phyloP scores from a whole-genome alignment of 1,139 yeast genomes.

The Saccharomyces hybrid region DNA sequence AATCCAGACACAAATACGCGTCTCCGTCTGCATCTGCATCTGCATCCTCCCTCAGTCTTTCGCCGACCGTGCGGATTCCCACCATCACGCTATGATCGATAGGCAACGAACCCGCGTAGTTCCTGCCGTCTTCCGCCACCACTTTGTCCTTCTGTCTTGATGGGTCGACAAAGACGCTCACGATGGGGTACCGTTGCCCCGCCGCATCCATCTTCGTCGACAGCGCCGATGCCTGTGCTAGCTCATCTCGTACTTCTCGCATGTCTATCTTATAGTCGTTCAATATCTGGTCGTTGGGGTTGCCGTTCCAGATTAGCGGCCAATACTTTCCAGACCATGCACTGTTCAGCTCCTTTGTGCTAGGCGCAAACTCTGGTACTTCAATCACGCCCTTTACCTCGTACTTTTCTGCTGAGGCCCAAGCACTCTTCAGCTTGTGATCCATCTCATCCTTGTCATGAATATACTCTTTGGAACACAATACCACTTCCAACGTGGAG shows the following conservation, averaged over 20 bases:
- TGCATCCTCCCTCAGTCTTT: conserved; percentile 15
- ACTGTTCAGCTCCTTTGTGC: conserved; percentile 52
- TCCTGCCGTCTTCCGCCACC: background rate
- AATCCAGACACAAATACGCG: conserved; percentile 68
- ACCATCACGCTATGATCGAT: conserved; percentile 5
- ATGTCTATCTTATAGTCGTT: conserved; percentile 30
- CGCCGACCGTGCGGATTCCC: conserved; percentile 43
- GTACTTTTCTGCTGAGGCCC: conserved; percentile 6
- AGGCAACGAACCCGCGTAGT: background rate
- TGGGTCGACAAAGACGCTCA: conserved; percentile 42
- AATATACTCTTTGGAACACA: conserved; percentile 28
- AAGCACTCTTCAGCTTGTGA: conserved; percentile 13
- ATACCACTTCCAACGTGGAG: conserved; percentile 30
- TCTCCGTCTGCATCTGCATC: conserved; percentile 7
- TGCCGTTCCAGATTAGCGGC: conserved; percentile 94
- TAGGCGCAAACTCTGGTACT: conserved; percentile 50
- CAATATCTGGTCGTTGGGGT: conserved; percentile 64
- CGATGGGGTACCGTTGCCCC: conserved; percentile 30
- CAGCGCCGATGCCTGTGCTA: conserved; percentile 10
- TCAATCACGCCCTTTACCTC: conserved; percentile 24
- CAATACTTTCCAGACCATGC: conserved; percentile 64
- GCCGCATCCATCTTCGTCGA: background rate
- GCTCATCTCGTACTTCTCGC: conserved; percentile 24
- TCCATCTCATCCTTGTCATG: conserved; percentile 14
- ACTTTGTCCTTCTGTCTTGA: background rate